Evolutionary conservation across 2,329 filamentous ascomycete species (phyloP), one percentile per base, ranked within the genome.

Genomic region (Leptoxyphium fumago): DNA sequence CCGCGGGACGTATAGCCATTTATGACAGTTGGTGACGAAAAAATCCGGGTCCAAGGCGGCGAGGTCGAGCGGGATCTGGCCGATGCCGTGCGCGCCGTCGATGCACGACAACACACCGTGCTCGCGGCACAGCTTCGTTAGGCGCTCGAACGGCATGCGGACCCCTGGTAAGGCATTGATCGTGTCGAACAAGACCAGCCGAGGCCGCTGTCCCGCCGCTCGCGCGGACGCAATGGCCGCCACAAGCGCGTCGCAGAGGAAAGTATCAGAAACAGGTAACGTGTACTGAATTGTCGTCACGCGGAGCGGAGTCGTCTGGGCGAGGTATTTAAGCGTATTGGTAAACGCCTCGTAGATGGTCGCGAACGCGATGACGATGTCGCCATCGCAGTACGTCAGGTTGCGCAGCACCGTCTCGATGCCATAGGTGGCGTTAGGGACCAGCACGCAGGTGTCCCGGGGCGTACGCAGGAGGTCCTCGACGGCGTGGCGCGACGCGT

Each of bases 51-150:
- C 74, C 5, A 84, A 64, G 9, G 64, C 61, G 0, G 58, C 48
- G 11, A 94, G 62, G 59, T 89, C 75, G 10, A 94, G 60, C 1
- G 72, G 67, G 7, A 94, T 69, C 63, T 88, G 80, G 2, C 87
- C 87, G 21, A 91, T 65, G 1, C 81, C 82, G 61, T 94, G 87
- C 0, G 87, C 87, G 10, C 76, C 86, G 58, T 94, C 87, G 21
- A 94, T 67, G 13, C 84, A 65, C 52, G 80, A 86, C 45, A 87
- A 55, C 1, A 94, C 66, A 0, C 74, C 76, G 18, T 78, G 67
- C 46, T 80, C 74, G 40, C 69, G 72, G 59, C 85, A 93, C 0
- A 72, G 69, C 10, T 61, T 59, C 3, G 73, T 69, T 46, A 93
- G 62, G 1, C 60, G 62, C 58, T 87, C 77, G 62, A 82, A 93